These are phyloP conservation scores for Pezicula radicicola DNA, from an alignment of 2,329 filamentous ascomycete species.

Conservation along the genomic window DNA sequence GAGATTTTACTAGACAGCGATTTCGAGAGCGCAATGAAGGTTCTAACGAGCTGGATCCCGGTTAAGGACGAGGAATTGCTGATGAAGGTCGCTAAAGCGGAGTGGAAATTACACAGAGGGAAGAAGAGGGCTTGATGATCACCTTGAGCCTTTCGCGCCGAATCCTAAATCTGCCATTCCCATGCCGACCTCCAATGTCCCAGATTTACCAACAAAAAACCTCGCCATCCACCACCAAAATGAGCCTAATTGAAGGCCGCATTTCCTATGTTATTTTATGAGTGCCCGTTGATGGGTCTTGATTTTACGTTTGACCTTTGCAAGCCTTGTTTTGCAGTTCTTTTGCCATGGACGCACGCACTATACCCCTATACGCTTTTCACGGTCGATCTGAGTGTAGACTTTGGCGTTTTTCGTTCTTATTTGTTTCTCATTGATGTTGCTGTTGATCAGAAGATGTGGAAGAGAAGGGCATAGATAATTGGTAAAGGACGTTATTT, in stretches of 20 bases:
- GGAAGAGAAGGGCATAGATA: no score
- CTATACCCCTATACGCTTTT: no score
- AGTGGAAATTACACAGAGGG: conserved; percentile 69
- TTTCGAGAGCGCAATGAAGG: conserved; percentile 98
- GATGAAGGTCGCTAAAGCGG: conserved; percentile 84
- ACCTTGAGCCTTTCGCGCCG: no score
- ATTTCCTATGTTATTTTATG: background rate
- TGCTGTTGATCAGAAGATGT: no score
- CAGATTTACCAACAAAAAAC: background rate
- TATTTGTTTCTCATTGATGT: no score
- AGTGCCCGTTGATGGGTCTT: background rate
- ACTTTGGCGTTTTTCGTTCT: no score
- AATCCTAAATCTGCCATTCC: no score
- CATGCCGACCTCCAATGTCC: background rate
- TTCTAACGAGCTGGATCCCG: conserved; percentile 88
- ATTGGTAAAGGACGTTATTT: no score
- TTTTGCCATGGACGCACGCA: no score
- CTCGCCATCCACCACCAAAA: background rate
- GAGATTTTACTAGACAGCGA: conserved; percentile 89
- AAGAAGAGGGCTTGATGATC: conserved; percentile 29
- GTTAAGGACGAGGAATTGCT: conserved; percentile 91
- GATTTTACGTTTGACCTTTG: background rate
- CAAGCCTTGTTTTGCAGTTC: no score
- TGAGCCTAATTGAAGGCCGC: background rate
- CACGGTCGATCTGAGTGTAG: no score